Evolutionary conservation across 176 grass and related monocot genomes (phyloP).

Genomic region (Cocos nucifera): DNA sequence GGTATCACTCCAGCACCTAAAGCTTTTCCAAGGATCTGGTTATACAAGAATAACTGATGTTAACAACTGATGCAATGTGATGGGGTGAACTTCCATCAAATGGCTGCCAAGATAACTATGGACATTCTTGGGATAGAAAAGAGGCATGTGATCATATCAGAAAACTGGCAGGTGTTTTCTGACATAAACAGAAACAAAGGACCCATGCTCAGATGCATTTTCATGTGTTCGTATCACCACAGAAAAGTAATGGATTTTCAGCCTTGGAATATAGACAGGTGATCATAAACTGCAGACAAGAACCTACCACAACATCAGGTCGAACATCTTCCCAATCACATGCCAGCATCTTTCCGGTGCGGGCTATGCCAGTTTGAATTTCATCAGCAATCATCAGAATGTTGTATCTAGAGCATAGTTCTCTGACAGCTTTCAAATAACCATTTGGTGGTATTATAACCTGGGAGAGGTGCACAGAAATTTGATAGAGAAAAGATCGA

Average conservation of each 20-base stretch:
- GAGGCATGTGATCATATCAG: too few species aligned
- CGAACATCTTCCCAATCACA: conserved; percentile 82
- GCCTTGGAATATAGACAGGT: too few species aligned
- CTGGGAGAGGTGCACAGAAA: conserved; percentile 22
- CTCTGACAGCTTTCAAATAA: conserved; percentile 84
- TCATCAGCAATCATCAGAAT: conserved; percentile 99
- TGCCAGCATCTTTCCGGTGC: conserved; percentile 87
- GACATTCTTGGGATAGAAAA: too few species aligned
- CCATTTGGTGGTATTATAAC: conserved; percentile 86
- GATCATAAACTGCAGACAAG: background rate
- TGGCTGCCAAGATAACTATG: background rate
- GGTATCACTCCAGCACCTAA: conserved; percentile 93
- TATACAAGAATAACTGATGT: background rate
- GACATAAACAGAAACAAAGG: too few species aligned
- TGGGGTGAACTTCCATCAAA: conserved; percentile 1
- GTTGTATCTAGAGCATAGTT: conserved; percentile 74
- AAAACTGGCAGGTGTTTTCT: too few species aligned
- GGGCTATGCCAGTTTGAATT: conserved; percentile 96
- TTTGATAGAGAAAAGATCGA: background rate
- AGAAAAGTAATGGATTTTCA: too few species aligned
- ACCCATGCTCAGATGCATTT: too few species aligned
- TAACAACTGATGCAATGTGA: too few species aligned
- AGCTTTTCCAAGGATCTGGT: conserved; percentile 90
- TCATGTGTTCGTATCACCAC: too few species aligned
- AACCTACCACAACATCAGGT: conserved; percentile 86